Percentiles rank a stretch among this genome's conserved stretches.
These are phyloP conservation scores for Cryphonectria naterciae DNA, from an alignment of 2,329 filamentous ascomycete genomes.

Conservation along the genomic window DNA sequence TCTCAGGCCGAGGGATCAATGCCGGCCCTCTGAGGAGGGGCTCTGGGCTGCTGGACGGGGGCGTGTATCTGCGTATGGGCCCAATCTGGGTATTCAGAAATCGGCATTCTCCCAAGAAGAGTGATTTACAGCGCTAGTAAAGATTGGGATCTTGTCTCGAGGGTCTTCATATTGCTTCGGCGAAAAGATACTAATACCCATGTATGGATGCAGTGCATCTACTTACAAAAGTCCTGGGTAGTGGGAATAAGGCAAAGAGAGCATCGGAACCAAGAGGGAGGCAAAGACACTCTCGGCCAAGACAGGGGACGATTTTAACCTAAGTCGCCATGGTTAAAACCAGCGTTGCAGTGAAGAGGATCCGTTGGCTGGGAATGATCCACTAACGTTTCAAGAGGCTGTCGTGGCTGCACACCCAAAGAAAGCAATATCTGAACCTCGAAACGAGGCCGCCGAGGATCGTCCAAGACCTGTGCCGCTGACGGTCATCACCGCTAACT, in stretches of 20 bases:
- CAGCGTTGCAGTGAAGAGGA: neutral
- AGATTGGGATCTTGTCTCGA: neutral
- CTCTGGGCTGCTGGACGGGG: neutral
- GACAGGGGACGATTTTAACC: neutral
- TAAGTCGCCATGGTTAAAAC: neutral
- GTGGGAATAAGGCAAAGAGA: neutral
- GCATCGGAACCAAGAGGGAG: neutral
- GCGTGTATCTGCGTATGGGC: neutral
- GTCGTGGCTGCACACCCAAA: neutral
- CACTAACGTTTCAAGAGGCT: slow-evolving; percentile 10
- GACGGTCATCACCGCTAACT: neutral
- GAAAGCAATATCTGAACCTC: neutral
- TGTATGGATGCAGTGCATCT: too few relatives aligned
- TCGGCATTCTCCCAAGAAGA: neutral
- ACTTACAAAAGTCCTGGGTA: neutral
- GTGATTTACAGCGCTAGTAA: neutral
- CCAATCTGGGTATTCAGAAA: neutral
- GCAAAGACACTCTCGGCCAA: neutral
- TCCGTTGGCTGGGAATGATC: slow-evolving; percentile 1
- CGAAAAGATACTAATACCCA: neutral
- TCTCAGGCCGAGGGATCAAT: neutral
- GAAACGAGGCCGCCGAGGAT: neutral
- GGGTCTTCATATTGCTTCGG: neutral
- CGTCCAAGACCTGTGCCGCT: neutral
- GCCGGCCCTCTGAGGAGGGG: too few relatives aligned